Evolutionary conservation across 2,329 filamentous ascomycete species (phyloP), one percentile per base, ranked within the genome.

Genomic region (Metarhizium anisopliae): DNA sequence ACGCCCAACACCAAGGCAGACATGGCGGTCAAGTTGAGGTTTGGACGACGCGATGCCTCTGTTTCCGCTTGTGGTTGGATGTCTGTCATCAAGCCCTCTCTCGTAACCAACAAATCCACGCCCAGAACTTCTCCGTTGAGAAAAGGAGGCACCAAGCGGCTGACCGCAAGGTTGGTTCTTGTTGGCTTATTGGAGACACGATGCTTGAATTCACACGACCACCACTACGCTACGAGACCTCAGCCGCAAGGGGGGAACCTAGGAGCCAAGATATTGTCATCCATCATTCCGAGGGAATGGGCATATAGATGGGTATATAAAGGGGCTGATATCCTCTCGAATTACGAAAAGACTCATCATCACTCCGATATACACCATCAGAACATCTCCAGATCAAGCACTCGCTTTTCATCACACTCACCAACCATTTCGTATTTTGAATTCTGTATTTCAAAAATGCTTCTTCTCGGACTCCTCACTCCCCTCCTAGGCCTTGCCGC

Each of bases 401-500:
- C 45, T 30, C 45, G 25, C 45, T 49, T 30, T 6, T 16, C 13
- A 49, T 4, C 6, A 18, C 18, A 25, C 6, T 1, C 7, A 49
- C 2, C 20, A 6, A 6, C n/a, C n/a, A 6, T 16, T 20, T 20
- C 16, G 38, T 35, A 7, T 20, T 45, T 20, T 25, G 6, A 20
- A 11, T 6, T 45, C 35, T 20, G 29, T n/a, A 3, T n/a, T 36
- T 13, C 13, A 49, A 57, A 52, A 1, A 59, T 59, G 57, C 55
- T 40, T 32, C 11, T 57, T 36, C 47, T 57, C 13, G 13, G 52
- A 11, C 1, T 38, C 10, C n/a, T 59, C 25, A 36, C 51, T 13
- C 42, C 49, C 18, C 43, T 56, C 5, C 53, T 58, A 30, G 52
- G 47, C 56, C 35, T 58, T 35, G 58, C 32, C 4, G 55, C 55